A percentile compares a stretch with the other conserved stretches of the same genome.
Conservation (phyloP, 2,329 filamentous ascomycete genomes). For the Xylariaceae sp. region DNA sequence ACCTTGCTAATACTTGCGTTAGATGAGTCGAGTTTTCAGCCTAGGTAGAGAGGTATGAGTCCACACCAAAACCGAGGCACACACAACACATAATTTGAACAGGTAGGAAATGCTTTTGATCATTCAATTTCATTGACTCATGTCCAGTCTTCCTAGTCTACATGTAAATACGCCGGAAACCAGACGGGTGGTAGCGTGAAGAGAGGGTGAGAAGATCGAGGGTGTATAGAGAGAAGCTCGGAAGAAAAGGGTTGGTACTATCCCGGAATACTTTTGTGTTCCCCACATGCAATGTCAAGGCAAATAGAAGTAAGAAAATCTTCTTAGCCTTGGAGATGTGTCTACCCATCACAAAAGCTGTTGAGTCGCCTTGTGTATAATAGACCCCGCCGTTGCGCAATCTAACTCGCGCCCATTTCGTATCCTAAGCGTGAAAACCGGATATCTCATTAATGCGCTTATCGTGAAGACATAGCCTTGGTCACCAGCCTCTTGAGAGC, state of each 20-base stretch:
- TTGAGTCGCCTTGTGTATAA: slow-evolving; percentile 23
- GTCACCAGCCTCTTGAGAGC: slow-evolving; percentile 96
- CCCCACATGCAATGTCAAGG: slow-evolving; percentile 24
- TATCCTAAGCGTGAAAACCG: slow-evolving; percentile 25
- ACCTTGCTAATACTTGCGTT: no score
- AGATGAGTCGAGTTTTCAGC: no score
- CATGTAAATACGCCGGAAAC: slow-evolving; percentile 31
- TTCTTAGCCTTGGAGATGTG: slow-evolving; percentile 23
- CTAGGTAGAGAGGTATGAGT: no score
- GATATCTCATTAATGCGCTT: slow-evolving; percentile 39
- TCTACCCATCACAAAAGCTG: slow-evolving; percentile 21
- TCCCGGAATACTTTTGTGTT: slow-evolving; percentile 30
- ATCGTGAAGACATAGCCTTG: slow-evolving; percentile 94
- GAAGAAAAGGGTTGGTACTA: slow-evolving; percentile 25
- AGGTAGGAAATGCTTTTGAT: not conserved
- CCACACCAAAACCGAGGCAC: no score
- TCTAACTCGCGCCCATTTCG: slow-evolving; percentile 27
- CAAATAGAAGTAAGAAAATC: slow-evolving; percentile 21
- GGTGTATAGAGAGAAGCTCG: slow-evolving; percentile 22
- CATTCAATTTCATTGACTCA: slow-evolving; percentile 3
- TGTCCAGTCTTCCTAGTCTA: slow-evolving; percentile 31
- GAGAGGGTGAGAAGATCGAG: slow-evolving; percentile 19
- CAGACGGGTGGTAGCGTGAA: slow-evolving; percentile 23
- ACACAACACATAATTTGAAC: no score
- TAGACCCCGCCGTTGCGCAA: slow-evolving; percentile 23